Conservation (phyloP, 352 stramenopile genomes). For the Halophytophthora polymorphica region DNA sequence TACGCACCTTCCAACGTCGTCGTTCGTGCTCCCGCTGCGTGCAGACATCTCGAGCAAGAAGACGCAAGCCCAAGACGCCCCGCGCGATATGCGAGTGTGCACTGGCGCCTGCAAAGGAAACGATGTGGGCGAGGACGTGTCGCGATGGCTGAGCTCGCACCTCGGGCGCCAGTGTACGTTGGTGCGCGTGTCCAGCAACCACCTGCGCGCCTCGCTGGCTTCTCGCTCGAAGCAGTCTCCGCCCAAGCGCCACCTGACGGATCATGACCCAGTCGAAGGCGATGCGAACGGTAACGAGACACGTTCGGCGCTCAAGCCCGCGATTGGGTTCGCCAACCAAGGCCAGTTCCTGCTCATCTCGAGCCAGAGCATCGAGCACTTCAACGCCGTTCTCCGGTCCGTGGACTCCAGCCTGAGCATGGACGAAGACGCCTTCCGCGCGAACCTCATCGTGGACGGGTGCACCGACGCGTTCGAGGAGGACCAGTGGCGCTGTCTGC, state of each 20-base stretch:
- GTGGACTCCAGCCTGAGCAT: slow-evolving; percentile 30
- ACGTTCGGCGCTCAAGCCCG: slow-evolving; percentile 5
- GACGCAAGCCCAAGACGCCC: slow-evolving; percentile 10
- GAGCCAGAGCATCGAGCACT: slow-evolving; percentile 43
- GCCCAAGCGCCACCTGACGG: not conserved
- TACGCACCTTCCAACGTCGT: slow-evolving; percentile 1
- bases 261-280: slow-evolving; percentile 1
- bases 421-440: slow-evolving; percentile 65
- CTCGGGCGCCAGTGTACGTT: slow-evolving; percentile 63
- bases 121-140: slow-evolving; percentile 46
- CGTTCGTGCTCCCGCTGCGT: slow-evolving; percentile 42
- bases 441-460: slow-evolving; percentile 71
- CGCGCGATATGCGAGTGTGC: slow-evolving; percentile 54
- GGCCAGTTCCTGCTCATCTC: slow-evolving; percentile 69
- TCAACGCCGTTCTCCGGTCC: slow-evolving; percentile 41
- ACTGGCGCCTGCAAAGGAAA: slow-evolving; percentile 44
- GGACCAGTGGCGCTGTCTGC: slow-evolving; percentile 57
- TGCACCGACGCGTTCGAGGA: slow-evolving; percentile 66
- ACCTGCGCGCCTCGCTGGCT: slow-evolving; percentile 31
- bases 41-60: slow-evolving; percentile 17
- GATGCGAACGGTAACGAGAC: not conserved
- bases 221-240: slow-evolving; percentile 7
- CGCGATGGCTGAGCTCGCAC: slow-evolving; percentile 60
- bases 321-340: slow-evolving; percentile 78
- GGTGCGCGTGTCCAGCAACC: slow-evolving; percentile 54